Base-by-base conservation (phyloP, 2,329 filamentous ascomycete species). In the Ascochyta fabae region DNA sequence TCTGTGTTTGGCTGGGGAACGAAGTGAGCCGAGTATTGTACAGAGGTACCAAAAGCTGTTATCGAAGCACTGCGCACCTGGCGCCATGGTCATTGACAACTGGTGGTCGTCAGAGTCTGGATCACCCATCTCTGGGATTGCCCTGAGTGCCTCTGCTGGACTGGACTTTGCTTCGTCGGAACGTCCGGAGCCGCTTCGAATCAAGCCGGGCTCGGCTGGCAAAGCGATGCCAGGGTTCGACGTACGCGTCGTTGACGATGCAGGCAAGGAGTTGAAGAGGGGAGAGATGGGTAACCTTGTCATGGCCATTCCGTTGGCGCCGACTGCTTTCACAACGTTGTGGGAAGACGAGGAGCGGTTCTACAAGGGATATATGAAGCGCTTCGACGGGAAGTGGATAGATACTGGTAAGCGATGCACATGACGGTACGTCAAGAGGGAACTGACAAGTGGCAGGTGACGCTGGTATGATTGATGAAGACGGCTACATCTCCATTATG, bases 201-300 rank as follows among this genome's bases (percentile, higher is more conserved):
- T 94, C 70, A 92, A 89, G 65, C 90, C 92, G 0, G 94, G 94
- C 1, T 94, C 90, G 57, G 94, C 93, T 5, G 93, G 93, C 0
- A 95, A 96, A 72, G 85, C 92, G 0, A 92, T 96, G 88, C 93
- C 92, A 0, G 94, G 93, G 0, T 97, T 96, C 67, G 91, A 96
- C 66, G 89, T 97, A 3, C 84, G 88, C 15, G 83, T 94, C 13
- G 92, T 97, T 3, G 87, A 96, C 70, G 92, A 97, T 66, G 79
- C 86, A 0, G 93, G 93, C 5, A 81, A 83, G 1, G 88, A 92
- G 71, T 80, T 96, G 0, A 74, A 83, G n/a, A 80, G 77, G 27
- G 90, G 90, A 1, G 86, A 79, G 22, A 96, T 96, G 90, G 94
- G 93, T 0, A 97, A 97, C 71, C 95, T 97, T 58, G 92, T 97